Evolutionary conservation across 2,329 filamentous ascomycete species (phyloP).

Genomic region (Pseudogymnoascus sp.): DNA sequence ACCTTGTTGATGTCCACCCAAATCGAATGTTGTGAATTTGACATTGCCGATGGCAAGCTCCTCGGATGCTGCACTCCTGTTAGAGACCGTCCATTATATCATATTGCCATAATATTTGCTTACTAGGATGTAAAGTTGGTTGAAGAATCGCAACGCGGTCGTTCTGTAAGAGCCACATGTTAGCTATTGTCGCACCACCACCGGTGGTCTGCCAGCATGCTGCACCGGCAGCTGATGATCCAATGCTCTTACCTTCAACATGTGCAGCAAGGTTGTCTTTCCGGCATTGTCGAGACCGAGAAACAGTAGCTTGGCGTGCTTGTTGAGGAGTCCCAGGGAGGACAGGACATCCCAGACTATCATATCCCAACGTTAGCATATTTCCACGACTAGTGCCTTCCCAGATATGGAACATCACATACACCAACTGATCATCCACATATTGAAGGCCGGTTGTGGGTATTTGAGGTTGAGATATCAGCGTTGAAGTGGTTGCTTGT

Average conservation of each 20-base stretch:
- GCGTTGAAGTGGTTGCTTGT: constrained; percentile 8
- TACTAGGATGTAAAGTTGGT: constrained; percentile 86
- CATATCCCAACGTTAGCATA: constrained; percentile 26
- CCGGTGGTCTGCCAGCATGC: neutral
- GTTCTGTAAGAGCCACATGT: constrained; percentile 48
- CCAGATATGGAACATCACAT: constrained; percentile 36
- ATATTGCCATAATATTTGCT: constrained; percentile 14
- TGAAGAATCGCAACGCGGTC: constrained; percentile 87
- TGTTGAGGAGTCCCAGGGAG: constrained; percentile 82
- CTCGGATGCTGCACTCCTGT: constrained; percentile 59
- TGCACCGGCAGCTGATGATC: constrained; percentile 3
- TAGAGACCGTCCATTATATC: constrained; percentile 16
- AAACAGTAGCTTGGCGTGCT: constrained; percentile 92
- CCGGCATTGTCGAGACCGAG: constrained; percentile 89
- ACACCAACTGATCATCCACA: constrained; percentile 98
- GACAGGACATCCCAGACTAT: constrained; percentile 85
- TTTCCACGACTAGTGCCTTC: neutral
- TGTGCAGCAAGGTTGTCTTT: constrained; percentile 89
- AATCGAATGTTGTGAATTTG: constrained; percentile 89
- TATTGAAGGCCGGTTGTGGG: constrained; percentile 31
- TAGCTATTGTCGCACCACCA: constrained; percentile 15
- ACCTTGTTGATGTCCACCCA: constrained; percentile 91
- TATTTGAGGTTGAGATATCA: constrained; percentile 7
- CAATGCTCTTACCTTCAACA: constrained; percentile 68
- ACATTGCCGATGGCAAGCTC: constrained; percentile 89